Percentiles rank a stretch among this genome's conserved stretches.
Conservation (phyloP, 305 asterid species). For the Ajuga reptans region DNA sequence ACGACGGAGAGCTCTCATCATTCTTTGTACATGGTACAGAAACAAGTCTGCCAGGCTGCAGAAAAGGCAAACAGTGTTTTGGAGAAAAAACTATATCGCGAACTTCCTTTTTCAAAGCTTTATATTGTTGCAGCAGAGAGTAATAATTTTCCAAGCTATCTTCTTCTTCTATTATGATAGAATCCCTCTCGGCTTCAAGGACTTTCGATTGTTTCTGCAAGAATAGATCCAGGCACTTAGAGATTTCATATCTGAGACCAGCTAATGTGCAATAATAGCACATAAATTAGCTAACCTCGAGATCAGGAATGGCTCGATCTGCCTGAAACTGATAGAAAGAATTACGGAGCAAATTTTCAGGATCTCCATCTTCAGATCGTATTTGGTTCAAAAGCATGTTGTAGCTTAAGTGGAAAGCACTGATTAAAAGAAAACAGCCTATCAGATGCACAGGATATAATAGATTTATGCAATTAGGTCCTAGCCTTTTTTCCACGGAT, state of each 20-base stretch:
- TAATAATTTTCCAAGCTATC: slow-evolving; percentile 78
- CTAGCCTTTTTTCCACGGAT: neutral
- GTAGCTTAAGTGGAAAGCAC: slow-evolving; percentile 97
- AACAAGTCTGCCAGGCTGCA: slow-evolving; percentile 94
- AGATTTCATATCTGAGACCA: slow-evolving; percentile 4
- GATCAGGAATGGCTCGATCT: slow-evolving; percentile 86
- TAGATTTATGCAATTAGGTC: slow-evolving; percentile 6
- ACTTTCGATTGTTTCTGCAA: slow-evolving; percentile 73
- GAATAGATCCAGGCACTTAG: slow-evolving; percentile 13
- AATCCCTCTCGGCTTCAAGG: slow-evolving; percentile 73
- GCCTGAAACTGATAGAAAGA: slow-evolving; percentile 96
- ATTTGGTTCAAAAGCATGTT: slow-evolving; percentile 93
- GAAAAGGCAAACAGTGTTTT: slow-evolving; percentile 74
- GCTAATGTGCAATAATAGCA: neutral
- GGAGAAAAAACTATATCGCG: slow-evolving; percentile 58
- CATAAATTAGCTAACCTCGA: slow-evolving; percentile 52
- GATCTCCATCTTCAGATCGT: slow-evolving; percentile 90
- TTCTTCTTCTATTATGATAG: slow-evolving; percentile 86
- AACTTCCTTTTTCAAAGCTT: slow-evolving; percentile 60
- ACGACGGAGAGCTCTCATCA: slow-evolving; percentile 47
- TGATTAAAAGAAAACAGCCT: slow-evolving; percentile 31
- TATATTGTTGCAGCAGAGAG: slow-evolving; percentile 74
- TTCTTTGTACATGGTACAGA: slow-evolving; percentile 51
- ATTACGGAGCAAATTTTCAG: slow-evolving; percentile 85
- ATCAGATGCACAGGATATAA: slow-evolving; percentile 3